phyloP scores from a whole-genome alignment of 2,329 filamentous ascomycete genomes.

The Talaromyces pinophilus region DNA sequence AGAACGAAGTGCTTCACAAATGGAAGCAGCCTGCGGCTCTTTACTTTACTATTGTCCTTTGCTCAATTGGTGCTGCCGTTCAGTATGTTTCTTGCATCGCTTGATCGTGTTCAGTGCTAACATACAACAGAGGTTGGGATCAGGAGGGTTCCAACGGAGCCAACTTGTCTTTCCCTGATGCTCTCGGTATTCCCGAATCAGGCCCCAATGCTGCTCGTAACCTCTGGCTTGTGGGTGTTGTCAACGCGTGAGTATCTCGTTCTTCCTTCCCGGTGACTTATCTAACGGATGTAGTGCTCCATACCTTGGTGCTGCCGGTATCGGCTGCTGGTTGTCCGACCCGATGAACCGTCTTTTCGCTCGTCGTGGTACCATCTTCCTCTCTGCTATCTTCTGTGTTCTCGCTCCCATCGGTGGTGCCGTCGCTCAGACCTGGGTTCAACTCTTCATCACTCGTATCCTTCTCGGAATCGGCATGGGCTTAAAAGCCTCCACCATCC shows the following conservation, averaged over 20 bases:
- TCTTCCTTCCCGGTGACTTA: constrained; percentile 24
- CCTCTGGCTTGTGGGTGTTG: constrained; percentile 64
- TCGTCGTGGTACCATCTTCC: constrained; percentile 65
- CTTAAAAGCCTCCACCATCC: constrained; percentile 59
- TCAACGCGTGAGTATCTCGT: constrained; percentile 56
- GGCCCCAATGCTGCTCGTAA: constrained; percentile 47
- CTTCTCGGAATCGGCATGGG: constrained; percentile 65
- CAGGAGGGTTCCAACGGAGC: constrained; percentile 57
- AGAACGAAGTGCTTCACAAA: constrained; percentile 50
- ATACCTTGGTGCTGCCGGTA: constrained; percentile 54
- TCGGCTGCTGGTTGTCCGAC: constrained; percentile 69
- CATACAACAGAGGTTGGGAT: constrained; percentile 46
- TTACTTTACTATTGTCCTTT: constrained; percentile 55
- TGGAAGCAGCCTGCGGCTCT: constrained; percentile 53
- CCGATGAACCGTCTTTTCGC: constrained; percentile 61
- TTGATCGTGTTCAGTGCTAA: constrained; percentile 16
- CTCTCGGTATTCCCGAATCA: constrained; percentile 48
- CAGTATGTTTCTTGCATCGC: constrained; percentile 40
- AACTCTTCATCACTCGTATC: constrained; percentile 59
- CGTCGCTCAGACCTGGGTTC: constrained; percentile 59
- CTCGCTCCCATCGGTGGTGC: constrained; percentile 69
- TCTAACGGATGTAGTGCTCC: constrained; percentile 41
- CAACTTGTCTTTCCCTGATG: constrained; percentile 53
- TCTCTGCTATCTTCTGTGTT: constrained; percentile 64
- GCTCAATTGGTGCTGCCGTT: constrained; percentile 55